Evolutionary conservation across 345 rosid species (phyloP).

Genomic region (Linum tenue): DNA sequence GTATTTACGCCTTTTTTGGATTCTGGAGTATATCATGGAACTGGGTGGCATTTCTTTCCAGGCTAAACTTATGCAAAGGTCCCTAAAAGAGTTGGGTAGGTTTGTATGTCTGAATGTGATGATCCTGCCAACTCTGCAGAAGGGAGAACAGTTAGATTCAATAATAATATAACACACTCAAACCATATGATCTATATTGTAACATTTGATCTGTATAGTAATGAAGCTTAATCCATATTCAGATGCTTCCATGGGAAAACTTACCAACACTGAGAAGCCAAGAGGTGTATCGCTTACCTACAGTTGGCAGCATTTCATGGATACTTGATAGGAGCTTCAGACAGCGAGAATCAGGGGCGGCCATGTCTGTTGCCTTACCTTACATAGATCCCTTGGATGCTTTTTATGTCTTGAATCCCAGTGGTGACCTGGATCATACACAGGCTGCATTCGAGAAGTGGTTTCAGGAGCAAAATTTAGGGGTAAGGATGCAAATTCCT

Average conservation of each 20-base stretch:
- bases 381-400: constrained; percentile 85
- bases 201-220: constrained; percentile 9
- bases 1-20: constrained; percentile 4
- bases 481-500: constrained; percentile 31
- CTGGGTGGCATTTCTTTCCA: neutral
- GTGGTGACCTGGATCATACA: constrained; percentile 61
- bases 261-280: constrained; percentile 70
- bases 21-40: neutral
- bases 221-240: constrained; percentile 11
- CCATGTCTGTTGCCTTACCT: constrained; percentile 40
- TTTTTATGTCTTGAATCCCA: constrained; percentile 77
- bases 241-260: constrained; percentile 99
- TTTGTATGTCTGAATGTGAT: neutral
- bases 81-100: neutral
- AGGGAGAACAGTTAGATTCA: no score
- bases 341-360: constrained; percentile 30
- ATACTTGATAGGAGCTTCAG: constrained; percentile 40
- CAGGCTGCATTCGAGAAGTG: constrained; percentile 70
- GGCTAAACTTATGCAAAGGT: neutral
- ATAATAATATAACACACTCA: no score
- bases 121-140: neutral
- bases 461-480: constrained; percentile 69
- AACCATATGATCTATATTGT: neutral
- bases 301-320: constrained; percentile 59
- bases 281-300: constrained; percentile 95